A percentile compares a stretch with the other conserved stretches of the same genome.
Evolutionary conservation across 768 basidiomycete genomes (phyloP).

Genomic region (Collybiopsis confluens): DNA sequence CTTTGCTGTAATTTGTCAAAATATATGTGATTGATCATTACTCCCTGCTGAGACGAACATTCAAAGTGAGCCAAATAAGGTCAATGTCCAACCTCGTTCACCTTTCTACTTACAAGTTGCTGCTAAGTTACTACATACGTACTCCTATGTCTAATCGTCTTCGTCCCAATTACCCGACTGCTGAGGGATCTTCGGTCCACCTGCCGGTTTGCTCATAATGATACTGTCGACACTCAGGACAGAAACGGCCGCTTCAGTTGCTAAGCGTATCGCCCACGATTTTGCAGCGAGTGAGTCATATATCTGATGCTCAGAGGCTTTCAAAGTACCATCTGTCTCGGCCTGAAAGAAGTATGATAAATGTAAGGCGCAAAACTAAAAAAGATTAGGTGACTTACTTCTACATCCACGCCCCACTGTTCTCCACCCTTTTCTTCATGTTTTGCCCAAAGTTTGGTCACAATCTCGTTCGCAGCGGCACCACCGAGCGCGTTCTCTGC

Average conservation of each 20-base stretch:
- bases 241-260: slow-evolving; percentile 85
- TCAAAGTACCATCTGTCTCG: slow-evolving; percentile 75
- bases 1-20: no score
- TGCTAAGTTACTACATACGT: no score
- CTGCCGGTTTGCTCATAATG: slow-evolving; percentile 94
- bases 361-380: not conserved
- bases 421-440: slow-evolving; percentile 73
- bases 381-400: slow-evolving; percentile 42
- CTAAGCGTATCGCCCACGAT: slow-evolving; percentile 85
- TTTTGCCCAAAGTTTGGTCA: slow-evolving; percentile 86
- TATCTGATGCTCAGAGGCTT: slow-evolving; percentile 59
- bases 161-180: slow-evolving; percentile 87
- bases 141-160: slow-evolving; percentile 40
- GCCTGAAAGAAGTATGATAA: slow-evolving; percentile 38
- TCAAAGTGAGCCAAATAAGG: no score
- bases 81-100: no score
- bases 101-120: no score
- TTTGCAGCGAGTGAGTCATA: slow-evolving; percentile 88
- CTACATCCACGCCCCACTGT: slow-evolving; percentile 83
- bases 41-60: no score
- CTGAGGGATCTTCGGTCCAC: slow-evolving; percentile 83
- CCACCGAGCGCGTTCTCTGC: slow-evolving; percentile 94
- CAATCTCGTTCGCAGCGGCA: slow-evolving; percentile 88
- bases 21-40: no score
- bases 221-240: slow-evolving; percentile 96